A percentile compares a stretch with the other conserved stretches of the same genome.
Evolutionary conservation across 2,329 filamentous ascomycete genomes (phyloP).

Genomic region (Curvularia eragrostidis): DNA sequence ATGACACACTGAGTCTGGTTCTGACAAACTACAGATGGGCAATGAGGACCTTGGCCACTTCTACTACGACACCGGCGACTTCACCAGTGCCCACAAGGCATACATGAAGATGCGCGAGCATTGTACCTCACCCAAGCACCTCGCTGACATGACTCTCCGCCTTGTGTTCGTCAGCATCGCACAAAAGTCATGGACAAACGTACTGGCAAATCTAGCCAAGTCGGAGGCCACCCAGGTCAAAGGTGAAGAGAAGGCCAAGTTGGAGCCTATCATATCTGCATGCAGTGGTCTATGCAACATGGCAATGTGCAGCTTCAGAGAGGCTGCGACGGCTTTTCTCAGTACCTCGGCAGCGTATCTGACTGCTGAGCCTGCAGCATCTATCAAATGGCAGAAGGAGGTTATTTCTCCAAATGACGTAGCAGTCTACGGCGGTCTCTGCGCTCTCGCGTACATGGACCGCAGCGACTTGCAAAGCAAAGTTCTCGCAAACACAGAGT

Average conservation of each 20-base stretch:
- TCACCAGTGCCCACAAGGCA: constrained; percentile 74
- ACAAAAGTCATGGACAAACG: constrained; percentile 76
- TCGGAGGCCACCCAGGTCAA: constrained; percentile 61
- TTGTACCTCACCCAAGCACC: constrained; percentile 81
- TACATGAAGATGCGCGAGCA: constrained; percentile 90
- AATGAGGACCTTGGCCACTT: constrained; percentile 91
- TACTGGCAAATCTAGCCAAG: constrained; percentile 66
- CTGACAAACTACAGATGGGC: constrained; percentile 72
- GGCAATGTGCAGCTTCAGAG: constrained; percentile 62
- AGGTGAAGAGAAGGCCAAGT: constrained; percentile 64
- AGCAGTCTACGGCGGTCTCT: constrained; percentile 88
- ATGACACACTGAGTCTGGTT: not conserved
- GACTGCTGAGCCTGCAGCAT: constrained; percentile 51
- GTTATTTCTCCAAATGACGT: constrained; percentile 85
- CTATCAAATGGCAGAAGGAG: constrained; percentile 68
- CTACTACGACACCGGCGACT: constrained; percentile 78
- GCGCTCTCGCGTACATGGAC: constrained; percentile 88
- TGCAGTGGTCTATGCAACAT: constrained; percentile 69
- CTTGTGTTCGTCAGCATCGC: constrained; percentile 78
- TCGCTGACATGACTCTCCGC: constrained; percentile 81
- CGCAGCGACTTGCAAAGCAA: constrained; percentile 73
- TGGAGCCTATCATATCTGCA: constrained; percentile 69
- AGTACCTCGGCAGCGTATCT: constrained; percentile 62
- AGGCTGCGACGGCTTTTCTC: constrained; percentile 77
- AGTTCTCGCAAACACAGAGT: constrained; percentile 84